Conservation (phyloP, 768 basidiomycete species). For the Kwoniella sp. region DNA sequence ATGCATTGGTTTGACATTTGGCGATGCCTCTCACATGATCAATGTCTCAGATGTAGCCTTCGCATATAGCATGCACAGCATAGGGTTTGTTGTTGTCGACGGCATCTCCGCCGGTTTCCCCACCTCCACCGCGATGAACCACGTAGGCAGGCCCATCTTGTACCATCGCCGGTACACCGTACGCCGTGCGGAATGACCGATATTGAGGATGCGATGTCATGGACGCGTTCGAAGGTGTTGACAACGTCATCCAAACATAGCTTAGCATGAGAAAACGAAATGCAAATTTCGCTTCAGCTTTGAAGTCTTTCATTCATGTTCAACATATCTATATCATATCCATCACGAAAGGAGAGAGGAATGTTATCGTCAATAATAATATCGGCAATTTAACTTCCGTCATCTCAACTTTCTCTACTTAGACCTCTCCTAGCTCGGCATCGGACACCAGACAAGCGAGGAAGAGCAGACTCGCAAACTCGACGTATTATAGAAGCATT, state of each 20-base stretch:
- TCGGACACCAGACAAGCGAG: no score
- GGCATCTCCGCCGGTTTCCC: not conserved
- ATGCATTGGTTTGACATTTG: no score
- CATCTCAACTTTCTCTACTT: not conserved
- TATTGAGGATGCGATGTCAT: not conserved
- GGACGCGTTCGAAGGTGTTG: not conserved
- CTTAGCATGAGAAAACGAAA: no score
- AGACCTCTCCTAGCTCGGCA: no score
- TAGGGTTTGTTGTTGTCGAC: not conserved
- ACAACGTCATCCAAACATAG: not conserved
- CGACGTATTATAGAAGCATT: no score
- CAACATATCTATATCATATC: no score
- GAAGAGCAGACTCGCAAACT: no score
- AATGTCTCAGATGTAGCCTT: no score
- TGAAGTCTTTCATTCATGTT: no score
- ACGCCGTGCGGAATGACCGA: not conserved
- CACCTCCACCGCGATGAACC: constrained; percentile 24
- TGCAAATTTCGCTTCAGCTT: no score
- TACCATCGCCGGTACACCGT: not conserved
- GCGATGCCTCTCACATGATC: not conserved
- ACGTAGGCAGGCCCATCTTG: constrained; percentile 15
- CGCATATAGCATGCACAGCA: no score
- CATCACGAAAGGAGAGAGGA: no score
- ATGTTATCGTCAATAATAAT: not conserved
- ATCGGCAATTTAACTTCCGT: not conserved